Base-by-base conservation (phyloP, 345 rosid genomes). In the Dovyalis caffra region DNA sequence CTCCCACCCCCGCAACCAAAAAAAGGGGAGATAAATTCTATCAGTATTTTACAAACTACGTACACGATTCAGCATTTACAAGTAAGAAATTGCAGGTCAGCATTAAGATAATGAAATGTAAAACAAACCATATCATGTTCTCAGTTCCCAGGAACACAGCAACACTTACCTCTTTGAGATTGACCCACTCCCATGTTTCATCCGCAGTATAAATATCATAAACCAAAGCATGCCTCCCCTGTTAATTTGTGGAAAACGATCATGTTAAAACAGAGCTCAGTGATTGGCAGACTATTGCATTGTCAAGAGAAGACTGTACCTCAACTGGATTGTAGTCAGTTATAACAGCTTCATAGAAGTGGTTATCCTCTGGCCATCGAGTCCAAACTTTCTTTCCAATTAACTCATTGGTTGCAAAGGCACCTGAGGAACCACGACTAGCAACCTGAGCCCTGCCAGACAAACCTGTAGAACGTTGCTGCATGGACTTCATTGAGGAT, bases 111-210 rank as follows among this genome's bases (percentile, higher is more conserved):
- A 26, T 26, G 32, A 57, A 18, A 43, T 29, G 43, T 32, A 47
- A 57, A 38, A 40, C 35, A 60, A 29, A 65, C 3, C 60, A 40
- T 67, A 71, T 23, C 64, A 28, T 38, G 8, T 28, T 33, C 18
- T 58, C 65, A 74, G 61, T n/a, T 38, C 37, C 58, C 63, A 32
- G 69, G 21, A 62, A 32, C 70, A 21, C 12, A 61, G 34, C 62
- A 76, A 66, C 25, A 47, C 69, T 78, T 88, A 93, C 99, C 97
- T 93, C 98, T 90, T 90, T 93, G 78, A 93, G 97, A 86, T 95
- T 85, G 79, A 95, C 97, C 98, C 97, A 93, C 82, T 95, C 98
- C 95, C 92, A 90, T 11, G 97, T 90, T 90, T 93, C 97, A 76
- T 85, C 79, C 26, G 79, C 82, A 16, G 98, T 86, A 77, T 86